A percentile compares a stretch with the other conserved stretches of the same genome.
phyloP scores from a whole-genome alignment of 2,329 filamentous ascomycete genomes.

The Ceratocystis alfenasii region DNA sequence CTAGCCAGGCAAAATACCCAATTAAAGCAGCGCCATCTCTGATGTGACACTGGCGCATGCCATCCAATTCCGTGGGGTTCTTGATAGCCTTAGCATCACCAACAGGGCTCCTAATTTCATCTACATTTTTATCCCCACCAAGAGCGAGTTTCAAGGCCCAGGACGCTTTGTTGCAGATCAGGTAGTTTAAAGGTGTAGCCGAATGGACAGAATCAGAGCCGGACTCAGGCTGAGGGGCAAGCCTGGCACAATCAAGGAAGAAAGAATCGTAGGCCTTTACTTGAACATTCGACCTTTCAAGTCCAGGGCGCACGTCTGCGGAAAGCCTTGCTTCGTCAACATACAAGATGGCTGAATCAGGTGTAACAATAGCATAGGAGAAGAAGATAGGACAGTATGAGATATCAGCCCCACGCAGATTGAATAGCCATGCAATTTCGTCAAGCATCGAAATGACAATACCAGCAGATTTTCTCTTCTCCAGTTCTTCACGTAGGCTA shows the following conservation, averaged over 20 bases:
- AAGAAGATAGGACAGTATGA: constrained; percentile 98
- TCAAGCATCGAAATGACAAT: constrained; percentile 92
- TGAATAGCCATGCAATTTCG: constrained; percentile 98
- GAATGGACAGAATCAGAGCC: constrained; percentile 29
- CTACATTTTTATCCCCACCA: constrained; percentile 73
- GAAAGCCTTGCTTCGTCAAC: constrained; percentile 69
- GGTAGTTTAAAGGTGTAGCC: constrained; percentile 48
- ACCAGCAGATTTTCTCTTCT: constrained; percentile 76
- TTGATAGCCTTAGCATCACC: constrained; percentile 89
- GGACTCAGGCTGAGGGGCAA: constrained; percentile 38
- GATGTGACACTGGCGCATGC: constrained; percentile 89
- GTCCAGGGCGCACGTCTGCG: constrained; percentile 54
- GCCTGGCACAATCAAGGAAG: constrained; percentile 60
- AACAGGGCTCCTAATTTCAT: constrained; percentile 77
- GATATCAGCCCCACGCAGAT: constrained; percentile 86
- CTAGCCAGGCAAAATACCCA: constrained; percentile 93
- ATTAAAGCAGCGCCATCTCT: constrained; percentile 83
- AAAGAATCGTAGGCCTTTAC: constrained; percentile 75
- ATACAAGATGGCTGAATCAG: constrained; percentile 65
- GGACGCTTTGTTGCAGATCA: constrained; percentile 79
- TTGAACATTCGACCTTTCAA: constrained; percentile 55
- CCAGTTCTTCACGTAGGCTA: constrained; percentile 79
- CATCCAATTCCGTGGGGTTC: constrained; percentile 76
- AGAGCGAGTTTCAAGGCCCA: constrained; percentile 84
- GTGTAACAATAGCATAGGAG: constrained; percentile 82